Evolutionary conservation across 2,329 filamentous ascomycete genomes (phyloP).

Genomic region (Torrubiellomyces zombiae): DNA sequence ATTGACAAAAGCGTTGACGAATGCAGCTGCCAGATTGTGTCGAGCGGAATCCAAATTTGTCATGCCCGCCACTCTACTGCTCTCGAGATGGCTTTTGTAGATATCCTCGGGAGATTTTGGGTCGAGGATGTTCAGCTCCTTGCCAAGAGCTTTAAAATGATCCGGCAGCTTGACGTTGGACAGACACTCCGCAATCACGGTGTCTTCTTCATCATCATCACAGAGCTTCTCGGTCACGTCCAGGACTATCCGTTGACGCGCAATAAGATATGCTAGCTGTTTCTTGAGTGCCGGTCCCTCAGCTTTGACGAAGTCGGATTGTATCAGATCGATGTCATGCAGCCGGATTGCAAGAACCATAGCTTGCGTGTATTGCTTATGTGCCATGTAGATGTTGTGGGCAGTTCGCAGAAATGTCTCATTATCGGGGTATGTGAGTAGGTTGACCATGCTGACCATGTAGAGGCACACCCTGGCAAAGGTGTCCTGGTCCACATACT

Average conservation of each 20-base stretch:
- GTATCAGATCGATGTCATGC: slow-evolving; percentile 73
- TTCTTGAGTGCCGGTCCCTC: slow-evolving; percentile 72
- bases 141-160: slow-evolving; percentile 84
- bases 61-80: slow-evolving; percentile 76
- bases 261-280: slow-evolving; percentile 86
- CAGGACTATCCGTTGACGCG: slow-evolving; percentile 76
- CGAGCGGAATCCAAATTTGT: slow-evolving; percentile 91
- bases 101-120: slow-evolving; percentile 97
- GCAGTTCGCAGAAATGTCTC: slow-evolving; percentile 86
- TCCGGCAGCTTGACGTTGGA: slow-evolving; percentile 79
- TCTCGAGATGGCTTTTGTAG: slow-evolving; percentile 97
- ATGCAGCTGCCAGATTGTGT: slow-evolving; percentile 88
- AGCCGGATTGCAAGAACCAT: slow-evolving; percentile 87
- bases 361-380: slow-evolving; percentile 85
- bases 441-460: slow-evolving; percentile 97
- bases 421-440: slow-evolving; percentile 95
- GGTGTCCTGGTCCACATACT: slow-evolving; percentile 85
- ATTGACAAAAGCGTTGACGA: slow-evolving; percentile 95
- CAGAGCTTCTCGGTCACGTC: slow-evolving; percentile 50
- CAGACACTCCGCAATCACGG: slow-evolving; percentile 68
- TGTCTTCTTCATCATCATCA: slow-evolving; percentile 53
- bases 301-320: slow-evolving; percentile 63
- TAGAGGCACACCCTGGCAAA: slow-evolving; percentile 89
- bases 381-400: slow-evolving; percentile 83
- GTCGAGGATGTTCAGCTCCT: slow-evolving; percentile 92